Conservation (phyloP, 2,329 filamentous ascomycete genomes). For the Pestalotiopsis sp. region DNA sequence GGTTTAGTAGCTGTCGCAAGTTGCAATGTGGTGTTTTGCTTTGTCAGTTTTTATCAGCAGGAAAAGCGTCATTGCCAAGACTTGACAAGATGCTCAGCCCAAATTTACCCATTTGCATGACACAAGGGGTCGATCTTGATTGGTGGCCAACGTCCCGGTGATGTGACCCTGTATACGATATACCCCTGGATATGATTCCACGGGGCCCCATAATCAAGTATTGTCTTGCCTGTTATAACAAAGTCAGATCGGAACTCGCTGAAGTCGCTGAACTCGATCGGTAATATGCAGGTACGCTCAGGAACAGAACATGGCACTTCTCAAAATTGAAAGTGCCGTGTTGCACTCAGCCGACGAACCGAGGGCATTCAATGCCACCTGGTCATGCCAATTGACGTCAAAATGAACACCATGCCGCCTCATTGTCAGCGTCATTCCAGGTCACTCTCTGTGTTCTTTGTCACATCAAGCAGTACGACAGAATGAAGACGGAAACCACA, state of each 20-base stretch:
- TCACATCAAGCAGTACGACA: neutral
- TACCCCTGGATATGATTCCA: neutral
- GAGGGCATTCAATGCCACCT: neutral
- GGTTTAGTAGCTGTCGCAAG: neutral
- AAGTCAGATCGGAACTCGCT: neutral
- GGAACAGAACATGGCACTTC: neutral
- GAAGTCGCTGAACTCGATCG: too few relatives aligned
- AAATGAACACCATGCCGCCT: neutral
- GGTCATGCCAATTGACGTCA: neutral
- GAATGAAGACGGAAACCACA: neutral
- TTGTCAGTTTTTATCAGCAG: neutral
- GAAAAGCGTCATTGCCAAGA: neutral
- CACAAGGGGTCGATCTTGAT: neutral
- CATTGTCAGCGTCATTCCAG: neutral
- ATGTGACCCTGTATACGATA: neutral
- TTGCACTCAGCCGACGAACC: neutral
- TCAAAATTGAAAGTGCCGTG: neutral
- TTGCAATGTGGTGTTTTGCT: neutral
- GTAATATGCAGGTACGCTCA: neutral
- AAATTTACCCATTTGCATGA: neutral
- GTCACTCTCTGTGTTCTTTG: neutral
- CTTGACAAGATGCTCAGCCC: neutral
- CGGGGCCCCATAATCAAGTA: neutral
- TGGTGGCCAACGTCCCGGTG: neutral
- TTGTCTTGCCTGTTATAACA: neutral